Evolutionary conservation across 2,329 filamentous ascomycete genomes (phyloP), one percentile per base, ranked within the genome.

Genomic region (Neoascochyta sp.): DNA sequence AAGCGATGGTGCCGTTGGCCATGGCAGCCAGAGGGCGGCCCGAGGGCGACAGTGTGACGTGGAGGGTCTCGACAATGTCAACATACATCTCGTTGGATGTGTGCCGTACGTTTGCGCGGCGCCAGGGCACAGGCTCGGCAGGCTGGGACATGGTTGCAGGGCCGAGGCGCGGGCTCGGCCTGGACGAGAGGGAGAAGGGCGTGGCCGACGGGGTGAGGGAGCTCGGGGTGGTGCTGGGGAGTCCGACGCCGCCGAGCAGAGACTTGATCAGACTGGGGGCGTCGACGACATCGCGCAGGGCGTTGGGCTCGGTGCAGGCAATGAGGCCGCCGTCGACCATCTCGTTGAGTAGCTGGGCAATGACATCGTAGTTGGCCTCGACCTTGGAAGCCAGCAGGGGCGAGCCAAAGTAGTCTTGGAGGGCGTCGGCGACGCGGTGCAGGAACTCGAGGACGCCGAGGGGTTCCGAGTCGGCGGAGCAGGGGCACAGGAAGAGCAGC

Each of bases 61-160:
- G 78, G 0, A 98, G 71, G 1, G 86, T 87, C 67, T 98, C 92
- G 39, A 98, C 80, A 9, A 98, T 80, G 60, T 98, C 92, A 34
- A 95, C 90, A 60, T 96, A 96, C 47, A 98, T 74, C 63, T 98
- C 92, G 64, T 96, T 98, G 32, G 86, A 94, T 4, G 90, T 96
- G 62, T 98, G 92, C 10, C 89, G 77, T 30, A 98, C 92, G 53
- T 95, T 95, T 21, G 86, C 80, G 39, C 88, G 75, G 40, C 92
- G 78, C 92, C 92, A 98, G 1, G 89, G 89, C 22, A 96, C 78
- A 3, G 78, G 35, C 58, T 73, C 45, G 55, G 68, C 35, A 49
- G 63, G 44, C 50, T 52, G 62, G 35, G 42, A 45, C 28, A 43
- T 22, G 32, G 41, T 51, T 27, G 43, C 40, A 4, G 52, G 52